Evolutionary conservation across 164 flowering plant genomes (phyloP), one percentile per base, ranked within the genome.

Genomic region (Kingdonia uniflora): DNA sequence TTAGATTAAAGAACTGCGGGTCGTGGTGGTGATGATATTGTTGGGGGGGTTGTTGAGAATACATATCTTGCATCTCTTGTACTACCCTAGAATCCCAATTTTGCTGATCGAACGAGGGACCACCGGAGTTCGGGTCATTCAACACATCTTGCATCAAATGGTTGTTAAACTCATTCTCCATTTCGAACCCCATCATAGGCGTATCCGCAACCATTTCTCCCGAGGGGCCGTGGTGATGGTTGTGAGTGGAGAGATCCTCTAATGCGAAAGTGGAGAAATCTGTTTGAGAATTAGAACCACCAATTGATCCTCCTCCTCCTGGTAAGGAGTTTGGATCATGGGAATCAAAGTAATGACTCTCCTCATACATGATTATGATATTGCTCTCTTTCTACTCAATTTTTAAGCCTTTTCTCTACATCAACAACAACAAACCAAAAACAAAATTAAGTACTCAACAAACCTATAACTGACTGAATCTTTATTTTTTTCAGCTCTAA

Each of bases 341-440:
- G 40, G 76, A 58, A 57, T 78, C 77, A 59, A 65, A 75, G 61
- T 71, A 67, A 15, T 60, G 74, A 23, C 53, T 51, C 20, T 73
- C 74, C 20, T 63, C 69, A 41, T 65, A 59, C 80, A 73, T 51
- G 55, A 14, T 49, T n/a, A n/a, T n/a, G n/a, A 46, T 40, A 33
- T 22, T 53, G 44, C 22, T 26, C 39, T 1, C 20, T 16, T 15
- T 59, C 29, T 19, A 19, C 40, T 49, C 20, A 24, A 42, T 24
- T 40, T 17, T 40, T 57, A 45, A 19, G 22, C 19, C 15, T 43
- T 17, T n/a, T 14, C 20, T 42, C 23, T 15, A 53, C 43, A 41
- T 41, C 43, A 41, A 17, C n/a, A 41, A 41, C 14, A 1, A 13
- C 43, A 41, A 41, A 41, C 43, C n/a, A 3, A 41, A 2, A 13